These are phyloP conservation scores for Phialophora expanda DNA, from an alignment of 2,329 filamentous ascomycete genomes.

Conservation along the genomic window DNA sequence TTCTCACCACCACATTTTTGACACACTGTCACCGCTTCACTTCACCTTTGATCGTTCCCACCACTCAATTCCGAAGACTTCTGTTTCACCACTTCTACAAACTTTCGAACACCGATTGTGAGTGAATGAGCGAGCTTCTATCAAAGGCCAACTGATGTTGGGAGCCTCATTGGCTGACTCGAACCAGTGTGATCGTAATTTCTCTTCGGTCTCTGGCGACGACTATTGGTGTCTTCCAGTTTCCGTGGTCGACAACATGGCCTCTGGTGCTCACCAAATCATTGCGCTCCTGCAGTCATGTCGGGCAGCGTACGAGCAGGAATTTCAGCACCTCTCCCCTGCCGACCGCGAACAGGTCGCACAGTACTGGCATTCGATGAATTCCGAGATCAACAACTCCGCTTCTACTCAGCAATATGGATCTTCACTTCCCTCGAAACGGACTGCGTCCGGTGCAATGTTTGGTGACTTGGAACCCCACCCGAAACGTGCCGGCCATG, in stretches of 20 bases:
- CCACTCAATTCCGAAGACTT: conserved; percentile 9
- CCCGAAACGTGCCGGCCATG: conserved; percentile 45
- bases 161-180: conserved; percentile 21
- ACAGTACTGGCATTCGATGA: conserved; percentile 32
- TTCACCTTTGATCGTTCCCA: conserved; percentile 7
- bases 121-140: conserved; percentile 17
- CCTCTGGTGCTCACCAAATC: conserved; percentile 28
- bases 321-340: conserved; percentile 34
- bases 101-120: conserved; percentile 19
- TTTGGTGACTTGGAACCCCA: conserved; percentile 49
- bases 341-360: conserved; percentile 33
- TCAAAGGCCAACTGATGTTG: conserved; percentile 16
- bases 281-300: conserved; percentile 32
- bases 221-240: conserved; percentile 12
- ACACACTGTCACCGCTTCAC: conserved; percentile 19
- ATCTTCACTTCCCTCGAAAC: conserved; percentile 36
- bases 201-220: conserved; percentile 1
- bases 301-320: conserved; percentile 34
- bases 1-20: conserved; percentile 16
- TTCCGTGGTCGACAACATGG: conserved; percentile 26
- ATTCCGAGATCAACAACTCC: conserved; percentile 23
- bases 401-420: conserved; percentile 19
- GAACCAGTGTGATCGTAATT: conserved; percentile 12
- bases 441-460: conserved; percentile 33
- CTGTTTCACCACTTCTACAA: conserved; percentile 20